A percentile compares a stretch with the other conserved stretches of the same genome.
phyloP scores from a whole-genome alignment of 352 stramenopile species.

The Phytophthora hibernalis region DNA sequence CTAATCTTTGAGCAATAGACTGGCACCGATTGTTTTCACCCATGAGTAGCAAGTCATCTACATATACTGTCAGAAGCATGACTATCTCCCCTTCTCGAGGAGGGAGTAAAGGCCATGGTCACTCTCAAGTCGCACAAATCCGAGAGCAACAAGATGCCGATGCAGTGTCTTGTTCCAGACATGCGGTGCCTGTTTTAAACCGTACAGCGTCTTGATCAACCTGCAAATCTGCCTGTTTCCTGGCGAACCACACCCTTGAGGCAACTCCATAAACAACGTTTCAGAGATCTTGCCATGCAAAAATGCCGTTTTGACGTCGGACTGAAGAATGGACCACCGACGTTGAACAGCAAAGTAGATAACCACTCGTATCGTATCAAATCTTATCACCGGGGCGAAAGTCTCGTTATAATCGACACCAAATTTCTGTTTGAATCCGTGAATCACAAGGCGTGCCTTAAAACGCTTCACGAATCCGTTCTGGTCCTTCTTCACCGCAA shows the following conservation, averaged over 20 bases:
- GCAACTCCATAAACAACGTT: background rate
- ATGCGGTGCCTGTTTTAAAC: background rate
- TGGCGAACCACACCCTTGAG: background rate
- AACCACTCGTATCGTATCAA: background rate
- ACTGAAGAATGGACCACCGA: background rate
- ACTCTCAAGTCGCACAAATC: slow-evolving; percentile 6
- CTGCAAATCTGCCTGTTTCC: background rate
- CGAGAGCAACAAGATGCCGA: background rate
- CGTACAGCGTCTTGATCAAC: background rate
- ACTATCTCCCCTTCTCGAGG: no score
- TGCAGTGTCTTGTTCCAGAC: background rate
- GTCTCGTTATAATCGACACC: no score
- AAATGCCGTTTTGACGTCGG: background rate
- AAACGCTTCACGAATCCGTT: background rate
- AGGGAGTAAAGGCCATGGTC: slow-evolving; percentile 7
- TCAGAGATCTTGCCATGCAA: background rate
- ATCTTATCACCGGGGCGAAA: no score
- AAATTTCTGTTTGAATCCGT: background rate
- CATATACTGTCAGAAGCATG: no score
- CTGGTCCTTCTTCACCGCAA: background rate
- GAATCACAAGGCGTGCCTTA: background rate
- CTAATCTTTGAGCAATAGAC: no score
- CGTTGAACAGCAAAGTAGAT: background rate
- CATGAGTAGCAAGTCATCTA: no score
- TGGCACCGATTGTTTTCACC: no score